Percentiles rank a stretch among this genome's conserved stretches.
phyloP scores from a whole-genome alignment of 495 filamentous ascomycete genomes.

The Diplogelasinospora grovesii region DNA sequence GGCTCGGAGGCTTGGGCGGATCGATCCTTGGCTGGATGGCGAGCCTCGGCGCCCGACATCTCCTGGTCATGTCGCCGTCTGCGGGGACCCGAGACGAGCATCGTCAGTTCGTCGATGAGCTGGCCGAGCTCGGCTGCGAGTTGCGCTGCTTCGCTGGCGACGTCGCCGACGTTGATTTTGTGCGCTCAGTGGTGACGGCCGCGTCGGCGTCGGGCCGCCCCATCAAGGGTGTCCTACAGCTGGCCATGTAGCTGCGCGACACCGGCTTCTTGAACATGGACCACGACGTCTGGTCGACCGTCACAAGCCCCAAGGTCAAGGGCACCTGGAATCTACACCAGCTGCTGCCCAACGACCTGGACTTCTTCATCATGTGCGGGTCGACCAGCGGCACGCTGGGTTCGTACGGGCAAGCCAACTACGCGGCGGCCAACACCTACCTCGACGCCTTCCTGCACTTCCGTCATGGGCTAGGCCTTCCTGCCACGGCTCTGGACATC shows the following conservation, averaged over 20 bases:
- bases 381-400: conserved; percentile 49
- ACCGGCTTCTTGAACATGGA: conserved; percentile 28
- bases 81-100: not conserved
- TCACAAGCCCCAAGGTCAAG: conserved; percentile 35
- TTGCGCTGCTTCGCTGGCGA: conserved; percentile 25
- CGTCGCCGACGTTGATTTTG: conserved; percentile 21
- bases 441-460: no score
- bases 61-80: conserved; percentile 15
- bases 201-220: not conserved
- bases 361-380: conserved; percentile 57
- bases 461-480: no score
- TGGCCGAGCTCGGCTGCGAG: conserved; percentile 18
- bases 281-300: conserved; percentile 19
- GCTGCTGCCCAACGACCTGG: conserved; percentile 31
- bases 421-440: no score
- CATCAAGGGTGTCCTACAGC: conserved; percentile 42
- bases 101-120: conserved; percentile 1
- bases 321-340: conserved; percentile 35
- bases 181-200: conserved; percentile 18
- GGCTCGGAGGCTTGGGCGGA: conserved; percentile 37
- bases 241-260: conserved; percentile 38
- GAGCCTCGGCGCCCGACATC: conserved; percentile 28
- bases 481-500: no score
- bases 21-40: conserved; percentile 30
- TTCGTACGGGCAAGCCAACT: no score